These are phyloP conservation scores for Hyphopichia buzzinii DNA, from an alignment of 1,139 yeast species.

Conservation along the genomic window DNA sequence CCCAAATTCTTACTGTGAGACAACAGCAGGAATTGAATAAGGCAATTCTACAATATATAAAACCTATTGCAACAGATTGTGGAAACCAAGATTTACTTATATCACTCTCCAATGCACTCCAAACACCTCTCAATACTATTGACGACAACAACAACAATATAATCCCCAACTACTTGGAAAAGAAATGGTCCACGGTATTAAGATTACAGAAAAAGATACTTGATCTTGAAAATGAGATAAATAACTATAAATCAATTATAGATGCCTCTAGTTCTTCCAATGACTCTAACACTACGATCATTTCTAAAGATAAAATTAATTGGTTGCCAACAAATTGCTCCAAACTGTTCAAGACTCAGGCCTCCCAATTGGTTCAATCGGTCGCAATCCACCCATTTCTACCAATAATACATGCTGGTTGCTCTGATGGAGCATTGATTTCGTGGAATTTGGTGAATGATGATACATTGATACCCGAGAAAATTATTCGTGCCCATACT, in stretches of 20 bases:
- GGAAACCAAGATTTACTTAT: slow-evolving; percentile 9
- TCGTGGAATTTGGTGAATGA: slow-evolving; percentile 68
- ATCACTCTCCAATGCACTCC: slow-evolving; percentile 13
- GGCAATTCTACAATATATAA: slow-evolving; percentile 55
- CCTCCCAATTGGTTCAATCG: slow-evolving; percentile 56
- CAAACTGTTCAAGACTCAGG: slow-evolving; percentile 52
- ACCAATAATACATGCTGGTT: slow-evolving; percentile 65
- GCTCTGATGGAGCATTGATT: slow-evolving; percentile 71
- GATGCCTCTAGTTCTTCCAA: slow-evolving; percentile 26
- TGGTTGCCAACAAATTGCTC: slow-evolving; percentile 72
- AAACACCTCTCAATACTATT: slow-evolving; percentile 10
- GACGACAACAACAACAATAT: slow-evolving; percentile 15
- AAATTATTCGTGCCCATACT: slow-evolving; percentile 73
- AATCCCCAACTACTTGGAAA: slow-evolving; percentile 60
- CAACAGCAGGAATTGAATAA: slow-evolving; percentile 55
- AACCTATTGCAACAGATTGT: slow-evolving; percentile 27
- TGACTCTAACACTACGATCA: slow-evolving; percentile 4
- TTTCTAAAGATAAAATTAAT: slow-evolving; percentile 38
- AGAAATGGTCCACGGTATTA: slow-evolving; percentile 87
- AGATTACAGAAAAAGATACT: slow-evolving; percentile 74
- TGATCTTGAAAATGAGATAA: slow-evolving; percentile 50
- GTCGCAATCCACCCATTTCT: slow-evolving; percentile 72
- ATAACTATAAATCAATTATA: slow-evolving; percentile 40
- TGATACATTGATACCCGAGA: slow-evolving; percentile 62
- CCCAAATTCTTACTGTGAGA: slow-evolving; percentile 42